These are phyloP conservation scores for Sugiyamaella castrensis DNA, from an alignment of 1,139 yeast genomes.

Conservation along the genomic window DNA sequence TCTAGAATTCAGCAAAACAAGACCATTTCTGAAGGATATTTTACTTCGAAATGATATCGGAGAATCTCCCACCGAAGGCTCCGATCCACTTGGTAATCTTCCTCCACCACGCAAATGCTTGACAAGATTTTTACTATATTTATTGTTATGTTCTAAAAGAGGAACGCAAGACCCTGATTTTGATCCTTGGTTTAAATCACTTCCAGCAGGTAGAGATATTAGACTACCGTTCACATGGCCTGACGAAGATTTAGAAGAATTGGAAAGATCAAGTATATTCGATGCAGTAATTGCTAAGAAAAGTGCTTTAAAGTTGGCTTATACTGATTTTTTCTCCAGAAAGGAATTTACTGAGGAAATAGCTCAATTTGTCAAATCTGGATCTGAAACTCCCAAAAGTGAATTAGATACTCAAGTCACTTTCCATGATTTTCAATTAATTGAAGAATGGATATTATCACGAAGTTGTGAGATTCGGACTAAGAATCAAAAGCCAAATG, in stretches of 20 bases:
- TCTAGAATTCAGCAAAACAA: conserved; percentile 20
- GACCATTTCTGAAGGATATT: conserved; percentile 21
- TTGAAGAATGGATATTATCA: conserved; percentile 35
- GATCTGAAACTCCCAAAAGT: conserved; percentile 11
- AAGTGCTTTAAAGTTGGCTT: conserved; percentile 27
- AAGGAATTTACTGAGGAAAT: conserved; percentile 21
- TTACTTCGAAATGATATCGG: conserved; percentile 21
- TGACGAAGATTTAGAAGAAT: conserved; percentile 28
- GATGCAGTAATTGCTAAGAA: conserved; percentile 33
- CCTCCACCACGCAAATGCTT: conserved; percentile 22
- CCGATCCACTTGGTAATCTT: conserved; percentile 1
- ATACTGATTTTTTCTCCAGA: conserved; percentile 25
- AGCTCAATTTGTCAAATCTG: conserved; percentile 23
- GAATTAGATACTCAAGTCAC: conserved; percentile 21
- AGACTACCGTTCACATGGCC: conserved; percentile 35
- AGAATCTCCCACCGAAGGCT: conserved; percentile 12
- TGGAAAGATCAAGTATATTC: conserved; percentile 32
- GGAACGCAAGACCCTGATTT: conserved; percentile 26
- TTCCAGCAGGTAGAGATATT: conserved; percentile 32
- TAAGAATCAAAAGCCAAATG: neutral
- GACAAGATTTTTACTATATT: conserved; percentile 24
- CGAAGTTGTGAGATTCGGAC: conserved; percentile 30
- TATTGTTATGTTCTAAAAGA: conserved; percentile 22
- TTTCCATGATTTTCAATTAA: conserved; percentile 15
- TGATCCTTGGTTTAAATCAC: conserved; percentile 26